A percentile compares a stretch with the other conserved stretches of the same genome.
These are phyloP conservation scores for Ilyonectria robusta DNA, from an alignment of 2,329 filamentous ascomycete species.

Conservation along the genomic window DNA sequence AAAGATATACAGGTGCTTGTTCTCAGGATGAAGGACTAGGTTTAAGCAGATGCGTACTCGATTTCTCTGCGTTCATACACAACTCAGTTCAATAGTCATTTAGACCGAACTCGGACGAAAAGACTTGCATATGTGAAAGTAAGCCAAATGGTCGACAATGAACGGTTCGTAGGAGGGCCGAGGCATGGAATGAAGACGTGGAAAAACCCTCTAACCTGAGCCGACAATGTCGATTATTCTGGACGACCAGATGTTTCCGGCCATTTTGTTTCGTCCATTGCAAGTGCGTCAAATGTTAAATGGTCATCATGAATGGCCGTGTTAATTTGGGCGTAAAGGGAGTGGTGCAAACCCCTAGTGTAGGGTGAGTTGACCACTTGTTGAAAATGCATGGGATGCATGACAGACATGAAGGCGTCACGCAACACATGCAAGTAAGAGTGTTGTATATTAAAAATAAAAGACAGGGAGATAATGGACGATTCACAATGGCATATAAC, in stretches of 20 bases:
- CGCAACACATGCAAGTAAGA: too few species aligned
- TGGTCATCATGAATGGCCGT: background rate
- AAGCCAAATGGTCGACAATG: background rate
- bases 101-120: background rate
- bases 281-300: background rate
- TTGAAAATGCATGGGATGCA: too few species aligned
- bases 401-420: too few species aligned
- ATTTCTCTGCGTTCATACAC: background rate
- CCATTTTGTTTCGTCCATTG: background rate
- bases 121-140: background rate
- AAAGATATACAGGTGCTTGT: background rate
- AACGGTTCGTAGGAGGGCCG: background rate
- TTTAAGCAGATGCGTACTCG: background rate
- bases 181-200: background rate
- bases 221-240: background rate
- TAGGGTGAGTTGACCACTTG: too few species aligned
- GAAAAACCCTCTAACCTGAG: too few species aligned
- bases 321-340: background rate
- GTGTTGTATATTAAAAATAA: too few species aligned
- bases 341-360: too few species aligned
- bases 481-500: background rate
- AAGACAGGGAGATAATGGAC: background rate
- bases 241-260: background rate
- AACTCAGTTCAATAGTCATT: background rate
- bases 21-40: background rate